Conservation (phyloP, 352 stramenopile genomes). For the Phytophthora fragariae region DNA sequence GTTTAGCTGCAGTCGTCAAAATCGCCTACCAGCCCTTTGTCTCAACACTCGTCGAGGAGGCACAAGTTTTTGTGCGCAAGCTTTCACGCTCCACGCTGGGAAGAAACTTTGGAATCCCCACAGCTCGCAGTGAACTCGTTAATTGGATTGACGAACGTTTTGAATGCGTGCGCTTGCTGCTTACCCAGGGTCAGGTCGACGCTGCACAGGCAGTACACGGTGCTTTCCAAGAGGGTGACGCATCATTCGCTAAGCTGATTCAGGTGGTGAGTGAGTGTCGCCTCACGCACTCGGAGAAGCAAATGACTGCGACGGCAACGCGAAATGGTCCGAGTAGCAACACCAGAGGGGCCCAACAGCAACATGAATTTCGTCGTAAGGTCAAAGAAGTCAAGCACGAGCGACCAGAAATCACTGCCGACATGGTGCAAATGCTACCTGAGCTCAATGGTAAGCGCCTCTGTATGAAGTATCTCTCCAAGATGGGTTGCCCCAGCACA, state of each 20-base stretch:
- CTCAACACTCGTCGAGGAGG: not conserved
- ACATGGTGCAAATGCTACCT: not conserved
- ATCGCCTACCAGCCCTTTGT: slow-evolving; percentile 2
- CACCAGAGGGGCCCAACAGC: not conserved
- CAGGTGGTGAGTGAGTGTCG: slow-evolving; percentile 5
- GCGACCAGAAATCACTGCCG: slow-evolving; percentile 3
- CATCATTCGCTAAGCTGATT: not conserved
- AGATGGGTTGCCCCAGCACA: slow-evolving; percentile 1
- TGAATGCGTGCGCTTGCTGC: not conserved
- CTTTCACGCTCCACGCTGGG: not conserved
- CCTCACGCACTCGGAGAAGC: not conserved
- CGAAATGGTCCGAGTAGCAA: not conserved
- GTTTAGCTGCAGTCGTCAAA: not conserved
- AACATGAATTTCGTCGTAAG: not conserved
- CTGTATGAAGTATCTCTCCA: slow-evolving; percentile 18
- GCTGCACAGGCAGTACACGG: not conserved
- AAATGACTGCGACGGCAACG: no score
- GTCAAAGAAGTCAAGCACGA: not conserved
- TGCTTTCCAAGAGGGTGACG: not conserved
- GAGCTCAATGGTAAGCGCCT: slow-evolving; percentile 2
- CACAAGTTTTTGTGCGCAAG: not conserved
- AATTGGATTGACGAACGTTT: slow-evolving; percentile 11
- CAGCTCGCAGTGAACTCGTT: slow-evolving; percentile 2
- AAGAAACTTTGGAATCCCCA: not conserved
- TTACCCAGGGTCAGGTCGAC: not conserved